phyloP scores from a whole-genome alignment of 164 flowering plant species.

The Liriodendron chinense region DNA sequence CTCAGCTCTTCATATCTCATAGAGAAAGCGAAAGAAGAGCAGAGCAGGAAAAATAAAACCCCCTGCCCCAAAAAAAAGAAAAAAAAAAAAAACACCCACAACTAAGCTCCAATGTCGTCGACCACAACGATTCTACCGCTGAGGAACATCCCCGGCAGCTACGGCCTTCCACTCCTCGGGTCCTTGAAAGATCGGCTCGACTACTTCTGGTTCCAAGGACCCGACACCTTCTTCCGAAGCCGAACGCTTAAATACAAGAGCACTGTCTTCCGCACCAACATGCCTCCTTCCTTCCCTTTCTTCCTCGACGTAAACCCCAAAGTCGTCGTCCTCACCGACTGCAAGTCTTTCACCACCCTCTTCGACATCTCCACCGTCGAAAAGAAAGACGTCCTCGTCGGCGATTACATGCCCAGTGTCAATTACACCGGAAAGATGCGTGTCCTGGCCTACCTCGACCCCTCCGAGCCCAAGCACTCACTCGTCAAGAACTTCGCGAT shows the following conservation, averaged over 20 bases:
- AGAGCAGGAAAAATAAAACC: no score
- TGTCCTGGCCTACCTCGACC: constrained; percentile 75
- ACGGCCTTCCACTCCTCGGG: constrained; percentile 77
- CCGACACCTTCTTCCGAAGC: constrained; percentile 59
- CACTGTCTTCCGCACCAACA: constrained; percentile 78
- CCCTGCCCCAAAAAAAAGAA: no score
- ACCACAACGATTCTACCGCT: constrained; percentile 36
- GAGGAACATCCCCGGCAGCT: constrained; percentile 67
- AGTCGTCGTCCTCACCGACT: constrained; percentile 72
- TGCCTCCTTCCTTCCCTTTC: constrained; percentile 79
- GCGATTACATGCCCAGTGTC: constrained; percentile 81
- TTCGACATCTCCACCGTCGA: constrained; percentile 82
- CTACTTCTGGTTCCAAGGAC: constrained; percentile 89
- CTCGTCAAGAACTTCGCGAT: constrained; percentile 45
- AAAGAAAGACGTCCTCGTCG: constrained; percentile 65
- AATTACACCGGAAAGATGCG: constrained; percentile 65
- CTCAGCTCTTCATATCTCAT: no score
- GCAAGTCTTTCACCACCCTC: constrained; percentile 61
- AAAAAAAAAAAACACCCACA: background rate
- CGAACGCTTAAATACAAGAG: constrained; percentile 63
- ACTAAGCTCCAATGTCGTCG: constrained; percentile 1
- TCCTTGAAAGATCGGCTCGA: constrained; percentile 68
- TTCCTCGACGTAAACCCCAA: constrained; percentile 60
- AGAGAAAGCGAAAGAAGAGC: no score
- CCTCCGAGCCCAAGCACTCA: constrained; percentile 63